Conservation (phyloP, 768 basidiomycete genomes). For the Tricholoma hemisulphureum region DNA sequence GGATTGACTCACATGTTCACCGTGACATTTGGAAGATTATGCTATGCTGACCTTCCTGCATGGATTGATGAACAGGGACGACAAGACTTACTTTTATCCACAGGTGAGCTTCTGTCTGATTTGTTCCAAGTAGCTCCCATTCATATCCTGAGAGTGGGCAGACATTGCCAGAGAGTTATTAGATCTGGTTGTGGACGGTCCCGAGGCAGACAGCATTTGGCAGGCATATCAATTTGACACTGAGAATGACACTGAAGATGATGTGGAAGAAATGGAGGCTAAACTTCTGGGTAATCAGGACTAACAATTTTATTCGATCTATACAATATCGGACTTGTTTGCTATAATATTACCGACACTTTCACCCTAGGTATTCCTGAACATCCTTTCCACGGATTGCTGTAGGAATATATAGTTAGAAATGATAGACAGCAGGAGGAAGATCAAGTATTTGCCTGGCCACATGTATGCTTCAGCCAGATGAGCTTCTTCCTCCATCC, state of each 20-base stretch:
- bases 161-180: slow-evolving; percentile 61
- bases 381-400: slow-evolving; percentile 10
- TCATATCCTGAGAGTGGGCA: slow-evolving; percentile 21
- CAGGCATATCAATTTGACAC: slow-evolving; percentile 52
- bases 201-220: slow-evolving; percentile 67
- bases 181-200: slow-evolving; percentile 69
- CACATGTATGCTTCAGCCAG: slow-evolving; percentile 60
- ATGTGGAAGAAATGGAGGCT: slow-evolving; percentile 62
- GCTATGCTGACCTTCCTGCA: slow-evolving; percentile 63
- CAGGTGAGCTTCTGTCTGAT: slow-evolving; percentile 38
- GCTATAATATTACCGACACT: neutral
- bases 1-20: slow-evolving; percentile 69
- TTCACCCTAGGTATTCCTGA: slow-evolving; percentile 7
- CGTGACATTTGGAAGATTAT: slow-evolving; percentile 73
- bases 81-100: slow-evolving; percentile 42
- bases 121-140: neutral
- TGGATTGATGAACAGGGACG: slow-evolving; percentile 48
- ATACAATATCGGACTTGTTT: neutral
- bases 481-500: slow-evolving; percentile 43
- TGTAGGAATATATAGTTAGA: neutral
- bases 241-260: slow-evolving; percentile 42
- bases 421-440: neutral
- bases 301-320: slow-evolving; percentile 2
- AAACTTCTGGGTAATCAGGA: slow-evolving; percentile 33
- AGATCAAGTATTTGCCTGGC: slow-evolving; percentile 34